Base-by-base conservation (phyloP, 163 green algal genomes). In the Scenedesmus sp. region DNA sequence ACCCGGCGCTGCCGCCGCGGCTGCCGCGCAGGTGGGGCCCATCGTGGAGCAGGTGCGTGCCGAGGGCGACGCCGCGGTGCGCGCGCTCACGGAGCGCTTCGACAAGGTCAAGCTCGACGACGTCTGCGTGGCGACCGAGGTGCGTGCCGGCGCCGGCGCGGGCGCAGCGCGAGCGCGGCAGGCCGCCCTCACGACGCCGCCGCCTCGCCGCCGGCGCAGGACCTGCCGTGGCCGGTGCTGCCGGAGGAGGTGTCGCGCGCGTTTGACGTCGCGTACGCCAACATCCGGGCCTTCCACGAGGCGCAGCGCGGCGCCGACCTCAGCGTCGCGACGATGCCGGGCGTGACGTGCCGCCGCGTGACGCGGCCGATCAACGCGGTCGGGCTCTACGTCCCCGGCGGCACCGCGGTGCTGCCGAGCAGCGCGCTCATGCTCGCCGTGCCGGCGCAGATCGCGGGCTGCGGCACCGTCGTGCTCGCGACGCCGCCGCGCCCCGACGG, bases 341-440 rank as follows among this genome's bases (percentile, higher is more conserved):
- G 96, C 6, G 96, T 99, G 13, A 81, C 42, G 0, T 99, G 96
- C 87, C 65, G 89, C 26, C 89, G 97, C 1, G 85, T 99, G 29
- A 86, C 89, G 0, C 83, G 95, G 2, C 88, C 96, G 50, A 98
- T 99, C 63, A 86, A 85, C 45, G 64, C 57, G 17, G 71, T 79
- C 20, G 39, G 96, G 7, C 65, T 99, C n/a, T 99, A 99, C 77
- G 95, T 99, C 15, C 96, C 96, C 1, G 96, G 96, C 9, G 96
- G 96, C 63, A 99, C 93, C 9, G 96, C 96, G 1, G 93, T 99
- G 64, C 91, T 99, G 69, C 97, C 96, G 26, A 92, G 83, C 47
- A 93, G 85, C n/a, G 89, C 93, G 14, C 90, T 99, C 44, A 99
- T 99, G 96, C 87, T 99, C 28, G 90, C 95, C 5, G 94, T 99